These are phyloP conservation scores for Solanum chiquidenum DNA, from an alignment of 257 asterid species.

Conservation along the genomic window DNA sequence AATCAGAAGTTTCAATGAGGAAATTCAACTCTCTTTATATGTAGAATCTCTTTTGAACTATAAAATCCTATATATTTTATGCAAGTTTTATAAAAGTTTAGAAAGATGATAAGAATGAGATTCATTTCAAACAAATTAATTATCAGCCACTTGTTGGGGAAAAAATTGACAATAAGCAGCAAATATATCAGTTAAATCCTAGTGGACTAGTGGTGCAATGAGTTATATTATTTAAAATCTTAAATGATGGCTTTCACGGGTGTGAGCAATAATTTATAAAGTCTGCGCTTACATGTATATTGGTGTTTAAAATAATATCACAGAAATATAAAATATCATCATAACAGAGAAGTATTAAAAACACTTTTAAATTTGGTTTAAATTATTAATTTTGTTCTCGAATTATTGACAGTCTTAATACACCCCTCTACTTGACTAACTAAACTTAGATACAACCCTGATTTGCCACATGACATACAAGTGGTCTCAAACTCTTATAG, in stretches of 20 bases:
- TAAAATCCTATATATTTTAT: no score
- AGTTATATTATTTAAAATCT: background rate
- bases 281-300: background rate
- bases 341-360: no score
- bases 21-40: no score
- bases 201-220: background rate
- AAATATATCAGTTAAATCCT: background rate
- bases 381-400: no score
- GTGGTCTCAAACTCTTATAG: background rate
- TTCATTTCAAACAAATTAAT: background rate
- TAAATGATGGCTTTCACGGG: background rate
- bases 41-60: background rate
- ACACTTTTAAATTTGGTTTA: accelerated
- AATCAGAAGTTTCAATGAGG: background rate
- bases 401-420: no score
- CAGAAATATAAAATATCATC: no score
- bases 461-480: background rate
- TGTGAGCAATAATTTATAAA: background rate
- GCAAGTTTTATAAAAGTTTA: background rate
- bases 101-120: background rate
- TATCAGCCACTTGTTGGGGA: background rate
- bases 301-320: background rate
- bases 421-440: background rate
- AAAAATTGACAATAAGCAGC: background rate
- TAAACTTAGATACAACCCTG: no score